Conservation (phyloP, 495 filamentous ascomycete species). For the Penicillium pancosmium region DNA sequence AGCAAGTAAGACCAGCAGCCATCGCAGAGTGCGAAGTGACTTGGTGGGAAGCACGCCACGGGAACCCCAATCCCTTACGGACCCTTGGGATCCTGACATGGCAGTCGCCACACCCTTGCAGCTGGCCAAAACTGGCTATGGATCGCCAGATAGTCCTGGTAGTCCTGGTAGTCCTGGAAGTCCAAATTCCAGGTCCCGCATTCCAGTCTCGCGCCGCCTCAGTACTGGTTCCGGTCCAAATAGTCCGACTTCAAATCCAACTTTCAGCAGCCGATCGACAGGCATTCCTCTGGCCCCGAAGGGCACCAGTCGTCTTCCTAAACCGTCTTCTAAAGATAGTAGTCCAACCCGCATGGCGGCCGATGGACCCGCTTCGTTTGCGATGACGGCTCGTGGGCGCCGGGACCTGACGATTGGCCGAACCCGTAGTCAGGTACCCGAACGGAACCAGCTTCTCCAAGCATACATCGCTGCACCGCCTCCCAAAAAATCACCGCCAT, state of each 20-base stretch:
- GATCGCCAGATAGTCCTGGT: conserved; percentile 22
- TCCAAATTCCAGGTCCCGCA: conserved; percentile 58
- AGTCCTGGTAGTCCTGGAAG: conserved; percentile 21
- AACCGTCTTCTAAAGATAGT: conserved; percentile 42
- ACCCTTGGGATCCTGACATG: conserved; percentile 41
- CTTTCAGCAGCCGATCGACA: conserved; percentile 40
- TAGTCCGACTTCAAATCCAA: conserved; percentile 48
- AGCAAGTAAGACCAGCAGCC: conserved; percentile 30
- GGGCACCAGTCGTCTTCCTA: conserved; percentile 47
- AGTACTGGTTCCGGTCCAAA: conserved; percentile 50
- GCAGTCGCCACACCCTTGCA: conserved; percentile 41
- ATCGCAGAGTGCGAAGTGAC: conserved; percentile 56
- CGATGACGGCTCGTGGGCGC: conserved; percentile 38
- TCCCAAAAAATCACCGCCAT: conserved; percentile 68
- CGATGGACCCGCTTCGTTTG: conserved; percentile 35
- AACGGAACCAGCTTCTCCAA: conserved; percentile 54
- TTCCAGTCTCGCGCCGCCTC: conserved; percentile 55
- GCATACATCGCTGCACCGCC: conserved; percentile 68
- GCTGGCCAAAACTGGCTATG: conserved; percentile 30
- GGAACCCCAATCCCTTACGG: conserved; percentile 31
- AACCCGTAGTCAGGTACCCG: conserved; percentile 37
- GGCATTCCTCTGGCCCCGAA: conserved; percentile 44
- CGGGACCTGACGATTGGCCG: conserved; percentile 37
- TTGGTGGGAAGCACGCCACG: conserved; percentile 27
- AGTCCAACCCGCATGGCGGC: conserved; percentile 34